Evolutionary conservation across 805 yeast species (phyloP).

Genomic region (Diddensiella santjacobensis): DNA sequence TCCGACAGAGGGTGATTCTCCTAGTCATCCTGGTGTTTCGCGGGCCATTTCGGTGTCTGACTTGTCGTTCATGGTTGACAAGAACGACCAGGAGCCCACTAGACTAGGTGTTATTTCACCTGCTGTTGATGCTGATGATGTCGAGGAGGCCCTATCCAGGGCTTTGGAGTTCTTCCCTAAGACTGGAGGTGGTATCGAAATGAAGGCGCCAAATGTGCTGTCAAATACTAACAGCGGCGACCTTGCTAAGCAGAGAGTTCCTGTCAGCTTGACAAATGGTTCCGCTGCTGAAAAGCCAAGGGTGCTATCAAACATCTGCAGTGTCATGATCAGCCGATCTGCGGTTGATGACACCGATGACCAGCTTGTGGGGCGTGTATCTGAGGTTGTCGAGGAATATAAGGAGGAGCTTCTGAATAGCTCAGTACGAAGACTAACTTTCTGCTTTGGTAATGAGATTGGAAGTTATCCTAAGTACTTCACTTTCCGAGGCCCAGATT

Average conservation of each 20-base stretch:
- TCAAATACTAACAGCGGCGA: conserved; percentile 28
- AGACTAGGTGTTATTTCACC: conserved; percentile 86
- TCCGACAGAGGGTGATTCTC: conserved; percentile 40
- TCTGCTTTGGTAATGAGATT: conserved; percentile 75
- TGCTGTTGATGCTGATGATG: conserved; percentile 78
- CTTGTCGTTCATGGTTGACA: conserved; percentile 75
- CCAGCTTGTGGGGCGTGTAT: conserved; percentile 59
- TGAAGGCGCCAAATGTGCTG: conserved; percentile 30
- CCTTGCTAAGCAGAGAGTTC: conserved; percentile 48
- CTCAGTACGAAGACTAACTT: conserved; percentile 87
- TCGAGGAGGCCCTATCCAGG: conserved; percentile 73
- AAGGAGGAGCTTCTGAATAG: conserved; percentile 66
- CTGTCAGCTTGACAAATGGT: conserved; percentile 19
- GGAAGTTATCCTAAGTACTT: conserved; percentile 94
- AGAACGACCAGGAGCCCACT: conserved; percentile 56
- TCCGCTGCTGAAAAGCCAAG: conserved; percentile 8
- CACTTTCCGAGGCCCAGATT: conserved; percentile 88
- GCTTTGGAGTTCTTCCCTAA: conserved; percentile 70
- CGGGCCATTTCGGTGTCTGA: conserved; percentile 92
- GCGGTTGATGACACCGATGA: conserved; percentile 74
- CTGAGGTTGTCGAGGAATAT: conserved; percentile 61
- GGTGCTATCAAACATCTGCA: conserved; percentile 72
- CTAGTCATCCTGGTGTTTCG: conserved; percentile 20
- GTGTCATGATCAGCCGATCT: conserved; percentile 66
- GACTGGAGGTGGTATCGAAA: conserved; percentile 36